Evolutionary conservation across 495 filamentous ascomycete species (phyloP), one percentile per base, ranked within the genome.

Genomic region (Penicillium canescens): DNA sequence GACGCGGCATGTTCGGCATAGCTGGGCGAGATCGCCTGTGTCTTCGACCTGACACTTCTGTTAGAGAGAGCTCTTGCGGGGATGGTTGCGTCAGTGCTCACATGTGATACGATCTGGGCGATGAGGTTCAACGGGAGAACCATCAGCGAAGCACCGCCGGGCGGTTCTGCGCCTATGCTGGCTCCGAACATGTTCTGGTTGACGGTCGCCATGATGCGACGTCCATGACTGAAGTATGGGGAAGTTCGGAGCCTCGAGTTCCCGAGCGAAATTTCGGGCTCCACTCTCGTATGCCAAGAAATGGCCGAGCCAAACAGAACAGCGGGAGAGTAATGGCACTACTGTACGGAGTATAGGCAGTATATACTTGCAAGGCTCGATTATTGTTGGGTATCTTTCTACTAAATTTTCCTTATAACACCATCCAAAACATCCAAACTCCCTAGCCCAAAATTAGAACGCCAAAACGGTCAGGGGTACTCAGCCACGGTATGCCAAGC

Each of bases 1-100:
- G 31, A 87, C 73, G 2, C 83, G 78, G 60, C 80, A 86, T 54
- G 83, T 83, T 50, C 81, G 78, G 57, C 79, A 83, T 21, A 83
- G 55, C 35, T 82, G 72, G 21, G 82, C 80, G 13, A 86, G 74
- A 54, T 86, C 83, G 44, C 65, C 78, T 20, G 74, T 68, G 64
- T 83, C 76, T 33, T 85, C 80, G 46, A 86, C 62, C 75, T 80
- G 33, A 16, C 0, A 26, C 6, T 7, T 3, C 20, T 54, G n/a
- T 47, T 50, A 40, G 40, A 45, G 18, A 21, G 34, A 48, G 50
- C 24, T 31, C 28, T 31, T 31, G 28, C 28, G 28, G 28, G 28
- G 28, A 31, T 31, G 28, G 28, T 31, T 31, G 23, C 23, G 23
- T 31, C 6, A 31, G 28, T 31, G 28, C 76, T 57, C 65, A 85